These are phyloP conservation scores for Globisporangium perplexum DNA, from an alignment of 352 stramenopile species.

Conservation along the genomic window DNA sequence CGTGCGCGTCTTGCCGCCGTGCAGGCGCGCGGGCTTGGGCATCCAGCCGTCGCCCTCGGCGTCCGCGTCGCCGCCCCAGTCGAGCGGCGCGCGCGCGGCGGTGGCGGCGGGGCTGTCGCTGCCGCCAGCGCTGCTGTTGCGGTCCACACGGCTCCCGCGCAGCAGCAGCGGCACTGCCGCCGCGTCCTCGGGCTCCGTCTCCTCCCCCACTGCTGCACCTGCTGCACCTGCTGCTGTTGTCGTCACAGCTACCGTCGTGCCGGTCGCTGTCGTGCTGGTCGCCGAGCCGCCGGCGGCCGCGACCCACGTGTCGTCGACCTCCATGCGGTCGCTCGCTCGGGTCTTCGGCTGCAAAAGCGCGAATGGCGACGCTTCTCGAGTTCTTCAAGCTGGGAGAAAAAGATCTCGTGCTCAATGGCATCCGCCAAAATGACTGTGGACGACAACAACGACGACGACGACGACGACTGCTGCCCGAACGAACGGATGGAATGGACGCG, in stretches of 20 bases:
- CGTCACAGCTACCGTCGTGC: no score
- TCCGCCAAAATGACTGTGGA: no score
- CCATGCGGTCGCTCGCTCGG: neutral
- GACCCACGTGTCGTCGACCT: neutral
- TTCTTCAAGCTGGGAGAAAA: no score
- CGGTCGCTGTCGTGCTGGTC: neutral
- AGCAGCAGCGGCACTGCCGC: neutral
- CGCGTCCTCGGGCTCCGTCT: neutral
- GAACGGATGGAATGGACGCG: no score
- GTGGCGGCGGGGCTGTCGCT: no score
- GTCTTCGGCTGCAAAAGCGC: no score
- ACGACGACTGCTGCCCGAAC: no score
- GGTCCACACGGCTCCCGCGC: conserved; percentile 6
- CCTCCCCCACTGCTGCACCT: no score
- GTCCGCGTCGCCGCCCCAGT: conserved; percentile 40
- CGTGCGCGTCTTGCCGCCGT: conserved; percentile 71
- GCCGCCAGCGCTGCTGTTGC: conserved; percentile 7
- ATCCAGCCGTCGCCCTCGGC: conserved; percentile 80
- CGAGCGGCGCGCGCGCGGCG: conserved; percentile 1
- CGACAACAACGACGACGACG: no score
- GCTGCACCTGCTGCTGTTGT: neutral
- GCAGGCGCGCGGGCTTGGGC: conserved; percentile 71
- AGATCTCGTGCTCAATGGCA: no score
- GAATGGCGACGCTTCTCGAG: no score
- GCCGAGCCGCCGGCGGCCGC: neutral